These are phyloP conservation scores for Microthlaspi erraticum DNA, from an alignment of 345 rosid species.

Conservation along the genomic window DNA sequence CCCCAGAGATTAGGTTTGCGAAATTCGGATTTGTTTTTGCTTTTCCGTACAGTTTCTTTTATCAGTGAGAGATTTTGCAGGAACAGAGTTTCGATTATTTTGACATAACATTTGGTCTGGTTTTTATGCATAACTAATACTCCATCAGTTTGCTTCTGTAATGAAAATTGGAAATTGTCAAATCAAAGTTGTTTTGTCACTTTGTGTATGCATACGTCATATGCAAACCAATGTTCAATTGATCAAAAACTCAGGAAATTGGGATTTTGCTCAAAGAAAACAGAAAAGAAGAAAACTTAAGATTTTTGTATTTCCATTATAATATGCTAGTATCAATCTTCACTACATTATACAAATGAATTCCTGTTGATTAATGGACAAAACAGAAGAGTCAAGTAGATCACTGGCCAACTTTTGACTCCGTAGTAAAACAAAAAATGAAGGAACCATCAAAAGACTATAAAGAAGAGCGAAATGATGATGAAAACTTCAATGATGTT, in stretches of 20 bases:
- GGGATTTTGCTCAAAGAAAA: not conserved
- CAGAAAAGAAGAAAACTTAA: not conserved
- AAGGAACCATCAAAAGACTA: constrained; percentile 3
- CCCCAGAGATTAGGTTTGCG: constrained; percentile 31
- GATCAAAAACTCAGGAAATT: not conserved
- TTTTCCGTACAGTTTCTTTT: constrained; percentile 29
- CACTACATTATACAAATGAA: constrained; percentile 17
- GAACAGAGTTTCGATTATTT: constrained; percentile 7
- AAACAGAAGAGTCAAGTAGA: not conserved
- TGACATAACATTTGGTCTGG: not conserved
- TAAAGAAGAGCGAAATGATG: not conserved
- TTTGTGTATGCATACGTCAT: not conserved
- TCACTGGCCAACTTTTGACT: constrained; percentile 8
- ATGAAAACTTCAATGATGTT: constrained; percentile 10
- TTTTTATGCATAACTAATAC: not conserved
- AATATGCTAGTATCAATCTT: not conserved
- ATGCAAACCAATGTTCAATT: not conserved
- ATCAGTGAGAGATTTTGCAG: constrained; percentile 27
- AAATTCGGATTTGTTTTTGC: constrained; percentile 1
- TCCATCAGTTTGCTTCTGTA: constrained; percentile 8
- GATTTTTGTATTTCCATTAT: not conserved
- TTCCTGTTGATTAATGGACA: not conserved
- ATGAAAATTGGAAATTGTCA: not conserved
- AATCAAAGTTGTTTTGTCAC: not conserved
- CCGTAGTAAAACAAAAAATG: not conserved